These are phyloP conservation scores for Beauveria sp. DNA, from an alignment of 2,329 filamentous ascomycete genomes.

Conservation along the genomic window DNA sequence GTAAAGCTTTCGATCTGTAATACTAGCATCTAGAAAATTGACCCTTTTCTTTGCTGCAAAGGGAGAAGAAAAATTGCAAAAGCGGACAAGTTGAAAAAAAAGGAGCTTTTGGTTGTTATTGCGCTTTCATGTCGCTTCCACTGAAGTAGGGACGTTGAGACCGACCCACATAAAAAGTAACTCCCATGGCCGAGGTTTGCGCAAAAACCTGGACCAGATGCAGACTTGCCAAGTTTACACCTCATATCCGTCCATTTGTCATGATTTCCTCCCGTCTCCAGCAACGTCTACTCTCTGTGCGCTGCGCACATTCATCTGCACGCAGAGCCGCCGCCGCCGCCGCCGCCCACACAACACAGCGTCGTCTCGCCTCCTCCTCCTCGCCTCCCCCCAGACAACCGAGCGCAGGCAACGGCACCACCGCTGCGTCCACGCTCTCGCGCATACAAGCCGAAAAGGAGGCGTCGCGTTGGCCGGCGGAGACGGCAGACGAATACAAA, in stretches of 20 bases:
- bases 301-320: neutral
- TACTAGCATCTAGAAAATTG: constrained; percentile 2
- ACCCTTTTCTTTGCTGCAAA: neutral
- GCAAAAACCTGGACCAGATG: too few relatives aligned
- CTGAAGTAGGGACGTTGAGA: neutral
- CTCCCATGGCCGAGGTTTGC: neutral
- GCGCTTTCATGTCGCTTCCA: neutral
- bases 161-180: neutral
- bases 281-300: neutral
- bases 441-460: constrained; percentile 16
- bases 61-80: neutral
- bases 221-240: neutral
- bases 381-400: neutral
- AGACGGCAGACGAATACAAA: constrained; percentile 29
- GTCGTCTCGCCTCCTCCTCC: neutral
- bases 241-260: neutral
- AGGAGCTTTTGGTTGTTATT: neutral
- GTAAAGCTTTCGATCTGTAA: constrained; percentile 5
- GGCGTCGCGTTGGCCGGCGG: constrained; percentile 12
- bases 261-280: neutral
- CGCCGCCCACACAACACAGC: neutral
- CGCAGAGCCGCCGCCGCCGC: neutral
- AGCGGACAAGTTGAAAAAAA: neutral
- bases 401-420: constrained; percentile 15
- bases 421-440: neutral